Evolutionary conservation across 179 eudicot genomes (phyloP).

Genomic region (Nepenthes alata): DNA sequence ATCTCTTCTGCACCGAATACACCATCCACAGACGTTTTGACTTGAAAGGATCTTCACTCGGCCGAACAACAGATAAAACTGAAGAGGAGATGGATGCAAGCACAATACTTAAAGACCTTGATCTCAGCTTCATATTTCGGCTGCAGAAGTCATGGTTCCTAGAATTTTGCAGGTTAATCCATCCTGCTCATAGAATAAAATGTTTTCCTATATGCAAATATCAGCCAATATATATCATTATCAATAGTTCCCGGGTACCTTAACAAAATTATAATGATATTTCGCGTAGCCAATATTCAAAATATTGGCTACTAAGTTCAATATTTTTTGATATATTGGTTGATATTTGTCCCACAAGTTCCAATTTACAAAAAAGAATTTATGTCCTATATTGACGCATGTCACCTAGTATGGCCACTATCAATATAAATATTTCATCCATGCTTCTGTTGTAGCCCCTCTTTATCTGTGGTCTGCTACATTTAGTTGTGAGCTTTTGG

Average conservation of each 20-base stretch:
- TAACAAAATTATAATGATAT: no score
- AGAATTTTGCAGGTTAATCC: slow-evolving; percentile 63
- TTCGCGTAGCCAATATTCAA: no score
- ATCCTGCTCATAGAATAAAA: no score
- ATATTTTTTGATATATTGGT: no score
- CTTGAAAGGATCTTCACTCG: slow-evolving; percentile 91
- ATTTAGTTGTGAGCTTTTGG: not conserved
- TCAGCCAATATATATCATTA: no score
- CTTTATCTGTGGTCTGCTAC: not conserved
- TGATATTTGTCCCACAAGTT: no score
- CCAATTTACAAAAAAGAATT: no score
- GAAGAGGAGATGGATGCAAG: slow-evolving; percentile 84
- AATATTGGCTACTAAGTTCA: no score
- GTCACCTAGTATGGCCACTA: no score
- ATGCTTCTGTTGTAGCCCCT: no score
- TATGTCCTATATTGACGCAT: no score
- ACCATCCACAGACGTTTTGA: slow-evolving; percentile 72
- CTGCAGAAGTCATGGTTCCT: slow-evolving; percentile 80
- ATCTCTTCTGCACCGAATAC: slow-evolving; percentile 67
- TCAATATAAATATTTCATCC: no score
- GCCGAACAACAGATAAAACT: slow-evolving; percentile 72
- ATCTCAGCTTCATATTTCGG: slow-evolving; percentile 75
- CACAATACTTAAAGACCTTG: slow-evolving; percentile 85
- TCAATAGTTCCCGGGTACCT: not conserved
- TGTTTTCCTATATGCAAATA: not conserved